Base-by-base conservation (phyloP, 176 grass and related monocot genomes). In the Triticum turgidum region DNA sequence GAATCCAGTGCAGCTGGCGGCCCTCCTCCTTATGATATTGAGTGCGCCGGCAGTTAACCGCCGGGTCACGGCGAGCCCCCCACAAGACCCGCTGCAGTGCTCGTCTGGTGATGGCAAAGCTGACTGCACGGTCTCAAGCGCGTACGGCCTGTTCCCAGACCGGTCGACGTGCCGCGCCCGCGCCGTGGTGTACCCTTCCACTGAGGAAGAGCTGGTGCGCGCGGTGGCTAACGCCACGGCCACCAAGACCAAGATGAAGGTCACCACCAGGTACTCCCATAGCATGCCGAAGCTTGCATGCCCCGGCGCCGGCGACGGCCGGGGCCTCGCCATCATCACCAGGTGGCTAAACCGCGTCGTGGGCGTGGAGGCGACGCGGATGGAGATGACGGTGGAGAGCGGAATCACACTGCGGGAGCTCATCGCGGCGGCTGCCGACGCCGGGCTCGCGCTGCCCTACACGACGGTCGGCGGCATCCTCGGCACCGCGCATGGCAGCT, bases 401-500 rank as follows among this genome's bases (percentile, higher is more conserved):
- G 90, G 95, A 66, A 6, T 91, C 3, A 59, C 65, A 32, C 80
- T 97, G 58, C 80, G 78, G 32, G 67, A 88, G 1, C 77, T 97
- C 65, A 69, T 83, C 0, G 88, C 78, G 0, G 86, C 69, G 21
- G 83, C 78, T 0, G 76, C 63, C 3, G 85, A 21, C 22, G 80
- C 42, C 9, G 92, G 89, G 41, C 76, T 97, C 7, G 81, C 92
- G 80, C 86, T 94, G 66, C 89, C 92, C 1, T 80, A 97, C 76
- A 39, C 82, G 77, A 97, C 92, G 12, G 74, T 94, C 5, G 95
- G 92, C 15, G 95, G 95, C 35, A 72, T 97, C 73, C 67, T 97
- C 10, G 63, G 81, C 65, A 97, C 90, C 88, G 33, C 95, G 49
- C 49, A 51, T 0, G 49, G 49, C 49, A 51, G 49, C 49, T 51